Evolutionary conservation across 495 filamentous ascomycete genomes (phyloP), one percentile per base, ranked within the genome.

Genomic region (Cryomyces antarcticus): DNA sequence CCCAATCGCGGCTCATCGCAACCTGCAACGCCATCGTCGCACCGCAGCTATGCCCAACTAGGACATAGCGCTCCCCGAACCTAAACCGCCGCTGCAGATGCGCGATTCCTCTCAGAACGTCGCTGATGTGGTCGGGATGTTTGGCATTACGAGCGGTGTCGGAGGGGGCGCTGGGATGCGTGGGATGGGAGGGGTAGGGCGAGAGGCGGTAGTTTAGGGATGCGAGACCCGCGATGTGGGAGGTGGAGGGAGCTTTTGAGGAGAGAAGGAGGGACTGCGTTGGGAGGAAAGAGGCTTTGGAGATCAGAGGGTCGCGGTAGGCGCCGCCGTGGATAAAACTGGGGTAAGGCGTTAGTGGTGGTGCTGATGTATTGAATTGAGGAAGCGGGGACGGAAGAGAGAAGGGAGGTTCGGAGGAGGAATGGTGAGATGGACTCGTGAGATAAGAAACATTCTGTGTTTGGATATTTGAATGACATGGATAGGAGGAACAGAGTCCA

Each of bases 311-410:
- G 53, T 93, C 85, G 45, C 81, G 72, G 81, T 82, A 94, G 52
- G 80, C 86, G 52, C 86, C 86, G 51, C 87, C 84, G 62, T 93
- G 87, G 57, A 93, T 77, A 62, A 74, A 86, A 51, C 79, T 73
- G 13, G 29, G 33, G 33, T 1, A 24, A 24, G 2, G 17, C 17
- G 17, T 24, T 24, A 24, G 17, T 24, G 17, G 17, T 24, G 17
- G 17, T 24, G 17, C 2, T 24, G 1, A 24, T 24, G 1, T 24
- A 24, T 2, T 24, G 17, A 24, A 24, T 2, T 24, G 17, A 24
- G 17, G 17, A 24, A 2, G 2, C 2, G 17, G 17, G 17, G 17
- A 24, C n/a, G n/a, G 17, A 1, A 24, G 17, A 24, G 17, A 24
- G 17, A 24, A 24, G 17, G 17, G 17, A 24, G 17, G 17, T 24